A percentile compares a stretch with the other conserved stretches of the same genome.
These are phyloP conservation scores for Cucumis melo DNA, from an alignment of 306 rosid genomes.

Conservation along the genomic window DNA sequence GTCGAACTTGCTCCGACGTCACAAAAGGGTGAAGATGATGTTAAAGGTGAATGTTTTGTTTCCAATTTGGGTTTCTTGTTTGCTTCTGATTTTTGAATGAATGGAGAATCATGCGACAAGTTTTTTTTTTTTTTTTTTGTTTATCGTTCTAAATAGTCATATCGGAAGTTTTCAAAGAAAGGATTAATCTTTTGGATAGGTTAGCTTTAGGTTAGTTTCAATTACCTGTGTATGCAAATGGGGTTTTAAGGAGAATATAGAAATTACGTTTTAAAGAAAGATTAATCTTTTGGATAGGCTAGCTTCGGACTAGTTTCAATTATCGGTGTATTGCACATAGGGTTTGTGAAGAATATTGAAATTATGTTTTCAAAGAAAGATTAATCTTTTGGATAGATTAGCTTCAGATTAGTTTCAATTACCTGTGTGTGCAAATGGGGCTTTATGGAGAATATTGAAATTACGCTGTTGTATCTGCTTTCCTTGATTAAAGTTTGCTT, in stretches of 20 bases:
- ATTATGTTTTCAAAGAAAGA: not conserved
- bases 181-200: not conserved
- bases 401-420: not conserved
- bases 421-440: not conserved
- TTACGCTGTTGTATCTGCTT: not conserved
- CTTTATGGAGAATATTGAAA: not conserved
- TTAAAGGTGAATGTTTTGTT: slow-evolving; percentile 31
- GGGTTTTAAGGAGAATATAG: not conserved
- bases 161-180: not conserved
- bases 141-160: not conserved
- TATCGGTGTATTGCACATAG: not conserved
- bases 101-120: not conserved
- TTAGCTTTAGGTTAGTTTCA: not conserved
- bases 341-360: not conserved
- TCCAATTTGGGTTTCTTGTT: not conserved
- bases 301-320: not conserved
- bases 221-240: not conserved
- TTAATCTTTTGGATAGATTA: not conserved
- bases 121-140: not conserved
- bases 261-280: not conserved
- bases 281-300: not conserved
- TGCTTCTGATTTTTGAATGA: not conserved
- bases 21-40: slow-evolving; percentile 35
- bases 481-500: not conserved
- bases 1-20: slow-evolving; percentile 26